Evolutionary conservation across 768 basidiomycete genomes (phyloP).

Genomic region (Heimioporus sp.): DNA sequence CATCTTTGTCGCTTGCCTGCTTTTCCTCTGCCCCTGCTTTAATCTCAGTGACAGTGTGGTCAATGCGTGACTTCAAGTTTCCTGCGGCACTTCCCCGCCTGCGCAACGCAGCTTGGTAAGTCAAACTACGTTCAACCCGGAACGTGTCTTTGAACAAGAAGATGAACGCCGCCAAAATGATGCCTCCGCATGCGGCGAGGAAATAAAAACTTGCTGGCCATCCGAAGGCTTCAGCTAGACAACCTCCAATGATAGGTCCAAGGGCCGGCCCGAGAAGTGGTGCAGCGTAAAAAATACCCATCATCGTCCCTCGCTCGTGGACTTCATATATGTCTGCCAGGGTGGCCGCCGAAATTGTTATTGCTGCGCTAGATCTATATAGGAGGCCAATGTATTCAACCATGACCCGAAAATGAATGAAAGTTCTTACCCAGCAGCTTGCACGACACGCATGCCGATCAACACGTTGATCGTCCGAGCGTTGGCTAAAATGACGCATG

Average conservation of each 20-base stretch:
- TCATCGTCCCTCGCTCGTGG: constrained; percentile 69
- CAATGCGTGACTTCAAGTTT: constrained; percentile 19
- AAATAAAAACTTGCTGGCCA: constrained; percentile 90
- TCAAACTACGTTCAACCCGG: constrained; percentile 75
- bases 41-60: constrained; percentile 14
- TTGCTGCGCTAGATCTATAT: constrained; percentile 59
- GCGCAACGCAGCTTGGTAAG: constrained; percentile 68
- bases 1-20: constrained; percentile 14
- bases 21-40: constrained; percentile 10
- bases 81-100: constrained; percentile 34
- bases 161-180: constrained; percentile 54
- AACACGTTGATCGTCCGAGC: constrained; percentile 52
- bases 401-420: neutral
- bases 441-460: constrained; percentile 67
- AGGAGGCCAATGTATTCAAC: constrained; percentile 1
- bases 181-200: constrained; percentile 58
- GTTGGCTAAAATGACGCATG: constrained; percentile 54
- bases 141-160: constrained; percentile 81
- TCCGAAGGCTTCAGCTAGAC: constrained; percentile 58
- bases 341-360: constrained; percentile 73
- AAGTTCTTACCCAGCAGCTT: constrained; percentile 56
- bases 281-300: constrained; percentile 80
- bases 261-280: constrained; percentile 75
- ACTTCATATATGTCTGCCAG: constrained; percentile 79
- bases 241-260: constrained; percentile 72